These are phyloP conservation scores for Penicillium oxalicum DNA, from an alignment of 2,329 filamentous ascomycete genomes.

Conservation along the genomic window DNA sequence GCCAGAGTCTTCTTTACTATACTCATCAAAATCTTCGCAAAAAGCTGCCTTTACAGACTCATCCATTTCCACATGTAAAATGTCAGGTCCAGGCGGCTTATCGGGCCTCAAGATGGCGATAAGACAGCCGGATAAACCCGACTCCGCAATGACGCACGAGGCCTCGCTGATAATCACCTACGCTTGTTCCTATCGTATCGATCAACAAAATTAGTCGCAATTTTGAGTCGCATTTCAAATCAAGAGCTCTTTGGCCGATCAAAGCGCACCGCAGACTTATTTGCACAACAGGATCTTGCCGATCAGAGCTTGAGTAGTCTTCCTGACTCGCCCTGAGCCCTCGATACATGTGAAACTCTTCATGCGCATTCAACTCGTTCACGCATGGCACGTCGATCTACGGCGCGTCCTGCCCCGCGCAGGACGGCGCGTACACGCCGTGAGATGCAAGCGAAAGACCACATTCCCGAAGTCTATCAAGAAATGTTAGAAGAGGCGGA, in stretches of 20 bases:
- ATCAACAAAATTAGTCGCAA: too few relatives aligned
- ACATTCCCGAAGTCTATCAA: conserved; percentile 34
- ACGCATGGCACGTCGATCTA: conserved; percentile 19
- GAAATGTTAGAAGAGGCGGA: conserved; percentile 41
- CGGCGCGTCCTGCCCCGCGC: conserved; percentile 12
- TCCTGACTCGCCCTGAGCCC: too few relatives aligned
- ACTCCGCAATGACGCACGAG: conserved; percentile 14
- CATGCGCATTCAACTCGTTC: conserved; percentile 7
- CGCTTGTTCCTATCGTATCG: too few relatives aligned
- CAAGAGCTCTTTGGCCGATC: too few relatives aligned
- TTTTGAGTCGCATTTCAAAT: too few relatives aligned
- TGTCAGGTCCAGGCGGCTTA: neutral
- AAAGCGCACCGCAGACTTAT: too few relatives aligned
- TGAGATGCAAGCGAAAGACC: conserved; percentile 18
- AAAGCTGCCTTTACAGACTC: too few relatives aligned
- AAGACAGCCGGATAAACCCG: conserved; percentile 1
- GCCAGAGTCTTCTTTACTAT: too few relatives aligned
- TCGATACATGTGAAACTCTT: neutral
- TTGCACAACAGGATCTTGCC: too few relatives aligned
- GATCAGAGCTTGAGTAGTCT: too few relatives aligned
- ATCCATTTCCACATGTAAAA: too few relatives aligned
- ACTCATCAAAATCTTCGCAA: too few relatives aligned
- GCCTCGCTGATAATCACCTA: conserved; percentile 7
- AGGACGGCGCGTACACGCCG: conserved; percentile 9
- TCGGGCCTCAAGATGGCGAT: neutral